Percentiles rank a stretch among this genome's conserved stretches.
Evolutionary conservation across 306 rosid species (phyloP).

Genomic region (Quercus engelmannii): DNA sequence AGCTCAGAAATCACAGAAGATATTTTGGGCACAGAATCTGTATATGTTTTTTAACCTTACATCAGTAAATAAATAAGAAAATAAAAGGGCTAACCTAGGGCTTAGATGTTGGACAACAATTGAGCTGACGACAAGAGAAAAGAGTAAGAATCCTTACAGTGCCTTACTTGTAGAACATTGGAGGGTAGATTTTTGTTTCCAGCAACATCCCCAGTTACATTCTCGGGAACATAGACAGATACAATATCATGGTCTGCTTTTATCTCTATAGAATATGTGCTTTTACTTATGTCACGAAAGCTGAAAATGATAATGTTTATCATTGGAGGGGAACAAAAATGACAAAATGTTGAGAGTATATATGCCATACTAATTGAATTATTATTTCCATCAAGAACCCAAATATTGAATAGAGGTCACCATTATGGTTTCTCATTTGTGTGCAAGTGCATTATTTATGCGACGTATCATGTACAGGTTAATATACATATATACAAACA

Average conservation of each 20-base stretch:
- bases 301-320: conserved; percentile 36
- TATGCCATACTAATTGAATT: neutral
- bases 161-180: conserved; percentile 83
- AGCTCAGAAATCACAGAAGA: conserved; percentile 55
- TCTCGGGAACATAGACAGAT: conserved; percentile 67
- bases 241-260: conserved; percentile 48
- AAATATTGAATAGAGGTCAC: neutral
- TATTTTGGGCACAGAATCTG: conserved; percentile 66
- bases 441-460: neutral
- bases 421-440: neutral
- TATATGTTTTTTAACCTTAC: conserved; percentile 9
- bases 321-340: conserved; percentile 7
- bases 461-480: neutral
- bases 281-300: conserved; percentile 47
- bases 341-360: neutral
- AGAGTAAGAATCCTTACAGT: conserved; percentile 57
- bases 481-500: neutral
- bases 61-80: neutral
- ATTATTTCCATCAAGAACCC: neutral
- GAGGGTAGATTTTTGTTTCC: conserved; percentile 88
- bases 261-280: conserved; percentile 53
- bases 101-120: neutral
- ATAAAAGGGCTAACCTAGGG: neutral
- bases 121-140: neutral
- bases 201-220: conserved; percentile 66